Base-by-base conservation (phyloP, 495 filamentous ascomycete genomes). In the Cladorrhinum samala region DNA sequence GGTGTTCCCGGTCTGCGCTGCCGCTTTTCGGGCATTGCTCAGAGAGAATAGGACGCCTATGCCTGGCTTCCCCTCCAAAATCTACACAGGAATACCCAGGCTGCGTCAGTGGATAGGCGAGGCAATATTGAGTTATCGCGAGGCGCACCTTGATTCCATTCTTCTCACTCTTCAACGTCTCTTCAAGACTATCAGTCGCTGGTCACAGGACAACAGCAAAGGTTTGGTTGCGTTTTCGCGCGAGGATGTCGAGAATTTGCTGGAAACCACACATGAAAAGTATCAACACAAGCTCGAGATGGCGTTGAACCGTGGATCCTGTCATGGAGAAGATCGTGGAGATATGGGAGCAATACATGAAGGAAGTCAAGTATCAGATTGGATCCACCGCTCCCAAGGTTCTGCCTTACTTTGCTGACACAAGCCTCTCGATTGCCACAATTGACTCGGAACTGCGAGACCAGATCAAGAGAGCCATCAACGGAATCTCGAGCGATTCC, bases 81-180 rank as follows among this genome's bases (percentile, higher is more conserved):
- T 25, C 16, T 60, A 62, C 7, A 62, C 59, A 2, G 64, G 62
- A 2, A 49, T 65, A 16, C 59, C 62, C 8, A 20, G 43, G 8
- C 59, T 67, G 9, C 45, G 55, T 1, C 40, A 52, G 16, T 67
- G 61, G 61, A 18, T 65, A n/a, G 41, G 25, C 2, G 41, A 50
- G n/a, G 42, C 53, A 13, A 55, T 59, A 2, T 24, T 62, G 5
- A 21, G 25, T 1, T 38, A 30, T 21, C 48, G 62, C 2, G 54
- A 64, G 21, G 49, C 50, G 33, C 58, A 58, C 27, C 50, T 55
- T 2, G 37, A 64, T 14, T 27, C 39, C 2, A 38, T 64, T 19
- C 58, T 66, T 6, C 19, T 37, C 17, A 47, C 46, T 16, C 42
- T 59, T 9, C 36, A 57, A 25, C 51, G 49, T 2, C 27, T 61